Evolutionary conservation across 1,284 basidiomycete species (phyloP), one percentile per base, ranked within the genome.

Genomic region (Athelia psychrophila): DNA sequence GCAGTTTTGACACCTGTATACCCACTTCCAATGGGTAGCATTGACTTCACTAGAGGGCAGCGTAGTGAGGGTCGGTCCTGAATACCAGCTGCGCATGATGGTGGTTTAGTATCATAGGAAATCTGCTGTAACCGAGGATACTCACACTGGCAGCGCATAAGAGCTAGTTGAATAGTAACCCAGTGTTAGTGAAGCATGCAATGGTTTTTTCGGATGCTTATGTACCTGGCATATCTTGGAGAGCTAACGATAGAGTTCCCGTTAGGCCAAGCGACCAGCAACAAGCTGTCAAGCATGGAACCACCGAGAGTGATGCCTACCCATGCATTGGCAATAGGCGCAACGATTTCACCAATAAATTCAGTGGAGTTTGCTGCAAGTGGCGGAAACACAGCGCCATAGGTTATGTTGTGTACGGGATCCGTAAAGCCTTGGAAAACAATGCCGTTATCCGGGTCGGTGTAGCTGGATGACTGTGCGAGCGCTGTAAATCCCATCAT

Each of bases 331-430:
- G 60, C 71, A 47, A 80, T 68, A 2, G 83, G 81, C 9, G 80
- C 77, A 30, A 83, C 76, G 49, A 84, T 77, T 64, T 82, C 79
- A 52, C 77, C 83, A 56, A 86, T 81, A 62, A 84, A 84, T 59
- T 85, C 82, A 24, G 66, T 69, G 12, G 74, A 64, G 23, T 68
- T 65, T 18, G 68, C 64, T 6, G 63, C 65, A 13, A 74, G 60
- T 18, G 78, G 76, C 19, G 80, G 81, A 58, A 84, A 79, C 35
- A 77, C 68, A 54, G 75, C 76, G 51, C 80, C 81, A 57, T 78
- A 80, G 22, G 73, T 75, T 4, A 83, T 78, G 20, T 59, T 49
- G 58, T 82, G 74, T 2, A 70, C 73, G 22, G 77, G 68, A 48
- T 82, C 80, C 4, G 73, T 77, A 50, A 72, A 59, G 47, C 80